These are phyloP conservation scores for Lyophyllum shimeji DNA, from an alignment of 768 basidiomycete genomes.

Conservation along the genomic window DNA sequence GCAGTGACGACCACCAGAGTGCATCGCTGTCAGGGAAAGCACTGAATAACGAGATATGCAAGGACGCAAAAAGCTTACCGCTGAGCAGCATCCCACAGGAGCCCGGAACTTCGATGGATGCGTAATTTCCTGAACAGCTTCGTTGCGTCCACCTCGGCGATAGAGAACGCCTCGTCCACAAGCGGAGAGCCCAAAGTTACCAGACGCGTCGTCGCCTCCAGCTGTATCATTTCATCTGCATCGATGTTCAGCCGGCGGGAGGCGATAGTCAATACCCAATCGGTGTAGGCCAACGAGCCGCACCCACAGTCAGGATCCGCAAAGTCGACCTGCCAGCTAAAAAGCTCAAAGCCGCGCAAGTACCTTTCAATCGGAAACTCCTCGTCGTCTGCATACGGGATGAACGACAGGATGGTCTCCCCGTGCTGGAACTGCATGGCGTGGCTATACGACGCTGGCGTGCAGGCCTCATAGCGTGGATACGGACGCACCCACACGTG, in stretches of 20 bases:
- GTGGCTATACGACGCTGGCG: constrained; percentile 37
- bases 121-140: constrained; percentile 26
- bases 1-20: constrained; percentile 35
- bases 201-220: constrained; percentile 44
- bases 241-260: no score
- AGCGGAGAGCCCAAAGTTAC: constrained; percentile 15
- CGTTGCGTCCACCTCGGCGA: constrained; percentile 34
- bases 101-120: constrained; percentile 28
- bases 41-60: not conserved
- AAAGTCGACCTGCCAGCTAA: constrained; percentile 36
- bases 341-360: constrained; percentile 24
- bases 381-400: constrained; percentile 49
- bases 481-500: constrained; percentile 9
- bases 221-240: constrained; percentile 47
- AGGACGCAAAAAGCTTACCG: constrained; percentile 28
- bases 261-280: not conserved
- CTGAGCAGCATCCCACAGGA: constrained; percentile 43
- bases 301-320: constrained; percentile 51
- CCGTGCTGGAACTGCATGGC: constrained; percentile 1
- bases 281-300: not conserved
- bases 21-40: constrained; percentile 29
- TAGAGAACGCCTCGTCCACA: not conserved
- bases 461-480: constrained; percentile 45
- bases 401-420: constrained; percentile 26
- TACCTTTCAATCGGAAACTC: constrained; percentile 31